Conservation (phyloP, 2,329 filamentous ascomycete genomes). For the Trichophyton simii region DNA sequence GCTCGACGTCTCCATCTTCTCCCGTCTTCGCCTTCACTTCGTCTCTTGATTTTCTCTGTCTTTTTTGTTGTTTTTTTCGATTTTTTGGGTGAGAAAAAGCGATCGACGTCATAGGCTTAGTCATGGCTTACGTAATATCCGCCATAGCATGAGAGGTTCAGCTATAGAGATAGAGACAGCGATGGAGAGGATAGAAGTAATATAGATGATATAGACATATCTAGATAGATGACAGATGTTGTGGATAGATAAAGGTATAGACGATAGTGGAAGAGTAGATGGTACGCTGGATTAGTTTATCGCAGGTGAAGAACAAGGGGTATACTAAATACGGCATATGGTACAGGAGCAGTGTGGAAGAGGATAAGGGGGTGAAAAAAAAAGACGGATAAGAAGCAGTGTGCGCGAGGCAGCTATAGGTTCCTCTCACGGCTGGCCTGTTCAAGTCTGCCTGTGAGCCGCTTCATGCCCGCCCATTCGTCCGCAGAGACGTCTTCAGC, state of each 20-base stretch:
- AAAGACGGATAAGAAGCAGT: neutral
- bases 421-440: constrained; percentile 23
- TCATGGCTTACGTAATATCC: neutral
- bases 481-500: constrained; percentile 71
- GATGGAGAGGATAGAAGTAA: neutral
- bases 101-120: neutral
- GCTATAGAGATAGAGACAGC: neutral
- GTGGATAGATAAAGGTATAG: too few species aligned
- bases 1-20: too few species aligned
- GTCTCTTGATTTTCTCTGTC: neutral
- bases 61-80: neutral
- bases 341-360: neutral
- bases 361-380: neutral
- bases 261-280: too few species aligned
- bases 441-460: constrained; percentile 66
- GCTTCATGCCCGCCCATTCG: constrained; percentile 90
- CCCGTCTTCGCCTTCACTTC: neutral
- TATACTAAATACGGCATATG: constrained; percentile 2
- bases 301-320: neutral
- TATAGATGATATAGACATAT: neutral
- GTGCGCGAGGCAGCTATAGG: neutral
- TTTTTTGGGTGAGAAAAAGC: neutral
- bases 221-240: too few species aligned
- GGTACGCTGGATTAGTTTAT: too few species aligned
- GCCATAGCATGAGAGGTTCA: neutral